Base-by-base conservation (phyloP, 1,139 yeast species). In the Yamadazyma siamensis region DNA sequence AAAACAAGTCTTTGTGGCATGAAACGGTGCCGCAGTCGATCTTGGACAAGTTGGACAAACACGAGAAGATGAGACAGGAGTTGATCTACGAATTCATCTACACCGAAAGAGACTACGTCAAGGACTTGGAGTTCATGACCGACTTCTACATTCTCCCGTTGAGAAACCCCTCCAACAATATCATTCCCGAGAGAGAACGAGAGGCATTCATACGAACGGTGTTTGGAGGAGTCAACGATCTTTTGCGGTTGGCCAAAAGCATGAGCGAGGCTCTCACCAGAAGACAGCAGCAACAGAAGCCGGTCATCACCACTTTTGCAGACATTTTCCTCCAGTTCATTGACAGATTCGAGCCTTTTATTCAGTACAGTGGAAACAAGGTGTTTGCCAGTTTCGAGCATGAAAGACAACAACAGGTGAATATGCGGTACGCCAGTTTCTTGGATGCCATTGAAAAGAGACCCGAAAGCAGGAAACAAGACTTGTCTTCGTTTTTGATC, bases 71-170 rank as follows among this genome's bases (percentile, higher is more conserved):
- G 65, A 75, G 97, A 44, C 98, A 91, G 56, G 98, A 91, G 52
- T 81, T 91, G 42, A 91, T 91, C 34, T 91, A 88, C 60, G 98
- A 91, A 57, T 84, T 91, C 22, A 86, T 87, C 32, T 84, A 86
- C 46, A 91, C 97, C 3, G 98, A 91, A 59, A 76, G 96, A 38
- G 95, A 94, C 43, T 91, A 89, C 56, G 95, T 91, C 35, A 89
- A 88, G 59, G 96, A 94, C 50, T 68, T 91, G 51, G 98, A 91
- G 56, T 86, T 89, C 46, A 70, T 94, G 54, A 79, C 96, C 27
- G 97, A 91, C 55, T 88, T 85, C 46, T 94, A 95, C 77, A 89
- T 91, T 52, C 78, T 87, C 60, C 96, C 97, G 2, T 67, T 91
- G 40, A 70, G 95, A 11, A 87, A 81, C 44, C 74, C 75, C 0